Percentiles rank a stretch among this genome's conserved stretches.
phyloP scores from a whole-genome alignment of 768 basidiomycete species.

The Trametes gibbosa region DNA sequence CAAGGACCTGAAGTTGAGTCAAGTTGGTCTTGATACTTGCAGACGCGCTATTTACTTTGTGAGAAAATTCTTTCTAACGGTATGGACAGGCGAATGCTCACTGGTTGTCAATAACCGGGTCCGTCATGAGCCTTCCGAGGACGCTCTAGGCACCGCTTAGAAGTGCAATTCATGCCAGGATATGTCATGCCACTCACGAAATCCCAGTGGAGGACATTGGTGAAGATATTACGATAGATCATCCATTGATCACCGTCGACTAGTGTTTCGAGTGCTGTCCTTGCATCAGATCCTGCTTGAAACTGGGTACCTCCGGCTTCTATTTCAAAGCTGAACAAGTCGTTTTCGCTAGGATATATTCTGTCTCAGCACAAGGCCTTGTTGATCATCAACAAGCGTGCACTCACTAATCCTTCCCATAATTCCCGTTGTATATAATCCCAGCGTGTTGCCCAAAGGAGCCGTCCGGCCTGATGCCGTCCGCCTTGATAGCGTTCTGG shows the following conservation, averaged over 20 bases:
- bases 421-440: constrained; percentile 69
- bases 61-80: not conserved
- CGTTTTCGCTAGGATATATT: constrained; percentile 43
- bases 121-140: constrained; percentile 59
- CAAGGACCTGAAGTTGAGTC: constrained; percentile 48
- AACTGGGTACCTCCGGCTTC: constrained; percentile 58
- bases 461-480: constrained; percentile 51
- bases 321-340: constrained; percentile 55
- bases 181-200: constrained; percentile 42
- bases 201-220: constrained; percentile 63
- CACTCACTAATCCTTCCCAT: constrained; percentile 47
- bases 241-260: constrained; percentile 62
- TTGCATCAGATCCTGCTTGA: constrained; percentile 34
- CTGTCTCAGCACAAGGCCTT: not conserved
- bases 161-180: not conserved
- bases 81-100: constrained; percentile 17
- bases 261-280: constrained; percentile 47
- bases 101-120: constrained; percentile 48
- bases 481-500: constrained; percentile 43
- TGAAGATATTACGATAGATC: constrained; percentile 55
- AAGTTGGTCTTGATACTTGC: constrained; percentile 53
- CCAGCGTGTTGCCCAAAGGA: constrained; percentile 49
- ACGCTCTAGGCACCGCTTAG: constrained; percentile 41
- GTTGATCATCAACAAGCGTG: not conserved
- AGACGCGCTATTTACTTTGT: constrained; percentile 42